Evolutionary conservation across 768 basidiomycete genomes (phyloP).

Genomic region (Kwoniella sp.): DNA sequence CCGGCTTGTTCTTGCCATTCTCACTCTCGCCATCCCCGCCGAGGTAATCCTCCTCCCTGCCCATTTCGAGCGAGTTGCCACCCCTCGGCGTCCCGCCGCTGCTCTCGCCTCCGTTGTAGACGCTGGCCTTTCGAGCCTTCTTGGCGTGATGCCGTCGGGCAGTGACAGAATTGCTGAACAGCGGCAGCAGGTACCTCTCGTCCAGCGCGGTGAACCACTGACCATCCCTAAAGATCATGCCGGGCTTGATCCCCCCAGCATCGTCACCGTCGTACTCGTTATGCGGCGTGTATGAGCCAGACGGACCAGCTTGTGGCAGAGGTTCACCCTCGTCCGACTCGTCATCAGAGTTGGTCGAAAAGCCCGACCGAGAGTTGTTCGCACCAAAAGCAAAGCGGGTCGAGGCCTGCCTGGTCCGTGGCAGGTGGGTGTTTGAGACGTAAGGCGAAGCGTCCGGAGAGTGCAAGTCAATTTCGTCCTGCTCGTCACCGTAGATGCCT

Average conservation of each 20-base stretch:
- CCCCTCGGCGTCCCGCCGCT: slow-evolving; percentile 32
- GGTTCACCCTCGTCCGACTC: slow-evolving; percentile 44
- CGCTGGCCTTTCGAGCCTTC: slow-evolving; percentile 22
- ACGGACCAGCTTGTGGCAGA: slow-evolving; percentile 34
- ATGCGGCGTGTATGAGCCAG: slow-evolving; percentile 5
- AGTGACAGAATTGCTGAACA: slow-evolving; percentile 58
- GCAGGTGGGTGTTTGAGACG: slow-evolving; percentile 9
- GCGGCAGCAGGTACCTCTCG: slow-evolving; percentile 84
- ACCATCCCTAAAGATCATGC: slow-evolving; percentile 59
- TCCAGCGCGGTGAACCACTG: slow-evolving; percentile 96
- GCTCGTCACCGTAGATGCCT: slow-evolving; percentile 37
- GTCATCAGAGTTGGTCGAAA: slow-evolving; percentile 38
- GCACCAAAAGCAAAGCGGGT: slow-evolving; percentile 10
- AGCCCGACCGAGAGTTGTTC: slow-evolving; percentile 32
- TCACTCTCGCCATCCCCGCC: slow-evolving; percentile 42
- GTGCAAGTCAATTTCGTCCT: slow-evolving; percentile 33
- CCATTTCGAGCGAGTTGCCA: slow-evolving; percentile 28
- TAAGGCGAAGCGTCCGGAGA: slow-evolving; percentile 42
- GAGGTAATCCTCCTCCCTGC: slow-evolving; percentile 21
- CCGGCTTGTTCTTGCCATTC: slow-evolving; percentile 45
- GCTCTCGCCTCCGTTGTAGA: slow-evolving; percentile 32
- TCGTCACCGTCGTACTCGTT: slow-evolving; percentile 18
- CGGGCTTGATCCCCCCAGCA: slow-evolving; percentile 20
- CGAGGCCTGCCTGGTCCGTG: slow-evolving; percentile 8
- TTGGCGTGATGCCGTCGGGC: slow-evolving; percentile 42